Evolutionary conservation across 2,329 filamentous ascomycete genomes (phyloP), one percentile per base, ranked within the genome.

Genomic region (Verticillium tricorpus): DNA sequence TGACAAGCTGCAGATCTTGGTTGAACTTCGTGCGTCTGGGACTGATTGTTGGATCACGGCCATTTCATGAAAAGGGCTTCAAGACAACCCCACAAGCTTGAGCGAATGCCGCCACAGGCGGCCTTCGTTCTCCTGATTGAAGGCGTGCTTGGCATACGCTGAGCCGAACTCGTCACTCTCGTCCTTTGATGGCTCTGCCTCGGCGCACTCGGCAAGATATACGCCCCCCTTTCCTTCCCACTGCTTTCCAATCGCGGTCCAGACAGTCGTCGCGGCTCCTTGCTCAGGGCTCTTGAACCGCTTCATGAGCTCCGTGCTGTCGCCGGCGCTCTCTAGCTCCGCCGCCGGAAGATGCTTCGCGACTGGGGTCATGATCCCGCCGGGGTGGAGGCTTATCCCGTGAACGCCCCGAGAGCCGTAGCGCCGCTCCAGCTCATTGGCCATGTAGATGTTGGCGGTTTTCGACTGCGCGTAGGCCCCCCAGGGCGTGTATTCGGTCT

Each of bases 401-500:
- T 82, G 85, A 0, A 85, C 63, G 9, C 78, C 77, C 3, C 71
- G 66, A 0, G 68, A 28, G 2, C 77, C 78, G 62, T 81, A 84
- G 0, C 74, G 74, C 1, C 82, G 74, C 35, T 85, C 81, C 31
- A 85, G 74, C 61, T 83, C 75, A 62, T 80, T 82, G 3, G 82
- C 78, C 59, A 81, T 78, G 64, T 76, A 81, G 19, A 84, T 75
- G 62, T 81, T 83, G 14, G 83, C 82, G 0, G 76, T 75, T 65
- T 86, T 86, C 58, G 74, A 73, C 64, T 82, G 78, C 0, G 73
- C 77, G 62, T 86, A 86, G 0, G 78, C 73, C n/a, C 61, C 40
- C 59, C 67, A 72, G 0, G 73, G 72, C 3, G 74, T 60, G 61
- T 82, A 66, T 4, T 50, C 60, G 12, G 63, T 61, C 1, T 70